Evolutionary conservation across 257 asterid genomes (phyloP), one percentile per base, ranked within the genome.

Genomic region (Solanum ossicruentum): DNA sequence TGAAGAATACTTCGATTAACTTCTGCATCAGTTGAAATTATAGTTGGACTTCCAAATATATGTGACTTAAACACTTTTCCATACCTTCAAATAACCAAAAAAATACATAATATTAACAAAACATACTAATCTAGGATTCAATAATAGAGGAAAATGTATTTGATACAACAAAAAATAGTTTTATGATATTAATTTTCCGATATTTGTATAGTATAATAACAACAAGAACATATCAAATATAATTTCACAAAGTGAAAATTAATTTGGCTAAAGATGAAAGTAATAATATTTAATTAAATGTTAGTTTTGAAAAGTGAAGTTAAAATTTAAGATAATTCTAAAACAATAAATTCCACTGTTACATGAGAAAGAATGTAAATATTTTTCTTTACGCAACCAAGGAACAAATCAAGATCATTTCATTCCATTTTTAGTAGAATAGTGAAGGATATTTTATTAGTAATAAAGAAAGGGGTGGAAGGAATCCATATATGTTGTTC

Each of bases 51-150:
- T 71, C 99, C 99, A 86, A 96, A 96, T 87, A 96, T 90, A 83
- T 96, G 99, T 7, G 99, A 93, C 88, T 93, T 95, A 79, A 95
- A 95, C 84, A 95, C 97, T 81, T 92, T 92, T 85, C 99, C 99
- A 71, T 94, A 93, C 95, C 99, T 95, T 82, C 54, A 58, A 81
- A 57, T 54, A 16, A 6, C 10, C 11, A 58, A 15, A 65, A 56
- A 67, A 12, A 16, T 67, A 12, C n/a, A 10, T 54, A 39, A 66
- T 0, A 81, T 45, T 23, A 51, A 15, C 45, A 23, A 3, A 67
- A 45, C n/a, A 43, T 13, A n/a, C 15, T 16, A 23, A 75, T 13
- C 5, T 21, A 75, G 21, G 15, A 77, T 10, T 23, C 47, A 51
- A 32, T 0, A 13, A 15, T 26, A 49, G 45, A 77, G 78, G 39